Conservation (phyloP, 2,329 filamentous ascomycete genomes). For the Clonostachys chloroleuca region DNA sequence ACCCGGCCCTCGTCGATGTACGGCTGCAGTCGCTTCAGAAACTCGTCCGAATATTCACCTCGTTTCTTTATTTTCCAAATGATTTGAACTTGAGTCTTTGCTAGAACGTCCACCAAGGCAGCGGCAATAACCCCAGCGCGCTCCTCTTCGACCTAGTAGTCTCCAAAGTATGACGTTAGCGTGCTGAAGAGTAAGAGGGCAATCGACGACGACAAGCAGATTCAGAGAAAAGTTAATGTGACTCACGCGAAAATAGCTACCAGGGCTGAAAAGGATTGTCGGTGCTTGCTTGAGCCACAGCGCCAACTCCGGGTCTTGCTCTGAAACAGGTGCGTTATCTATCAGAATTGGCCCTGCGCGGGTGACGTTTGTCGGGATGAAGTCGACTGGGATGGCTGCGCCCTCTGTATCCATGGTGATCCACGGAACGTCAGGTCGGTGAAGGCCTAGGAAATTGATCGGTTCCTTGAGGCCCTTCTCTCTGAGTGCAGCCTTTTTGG, state of each 20-base stretch:
- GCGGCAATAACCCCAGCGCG: slow-evolving; percentile 11
- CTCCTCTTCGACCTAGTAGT: slow-evolving; percentile 5
- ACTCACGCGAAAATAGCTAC: slow-evolving; percentile 5
- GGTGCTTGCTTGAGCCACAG: slow-evolving; percentile 10
- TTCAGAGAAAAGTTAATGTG: not conserved
- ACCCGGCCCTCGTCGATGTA: slow-evolving; percentile 6
- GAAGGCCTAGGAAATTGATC: slow-evolving; percentile 13
- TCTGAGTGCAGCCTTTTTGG: slow-evolving; percentile 12
- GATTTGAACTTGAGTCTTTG: slow-evolving; percentile 12
- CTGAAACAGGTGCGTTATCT: slow-evolving; percentile 6
- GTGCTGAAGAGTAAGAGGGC: not conserved
- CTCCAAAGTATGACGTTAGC: not conserved
- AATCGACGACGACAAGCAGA: not conserved
- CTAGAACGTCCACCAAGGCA: slow-evolving; percentile 9
- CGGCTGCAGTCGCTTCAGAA: slow-evolving; percentile 2
- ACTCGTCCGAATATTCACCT: slow-evolving; percentile 4
- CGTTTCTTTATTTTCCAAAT: slow-evolving; percentile 15
- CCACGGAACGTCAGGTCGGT: slow-evolving; percentile 18
- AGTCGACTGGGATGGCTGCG: slow-evolving; percentile 14
- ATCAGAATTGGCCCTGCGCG: slow-evolving; percentile 13
- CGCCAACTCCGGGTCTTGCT: slow-evolving; percentile 16
- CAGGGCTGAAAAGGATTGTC: slow-evolving; percentile 17
- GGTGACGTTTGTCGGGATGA: slow-evolving; percentile 11
- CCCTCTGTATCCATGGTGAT: slow-evolving; percentile 16
- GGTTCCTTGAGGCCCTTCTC: slow-evolving; percentile 10